Evolutionary conservation across 345 rosid genomes (phyloP).

Genomic region (Triadica sebifera): DNA sequence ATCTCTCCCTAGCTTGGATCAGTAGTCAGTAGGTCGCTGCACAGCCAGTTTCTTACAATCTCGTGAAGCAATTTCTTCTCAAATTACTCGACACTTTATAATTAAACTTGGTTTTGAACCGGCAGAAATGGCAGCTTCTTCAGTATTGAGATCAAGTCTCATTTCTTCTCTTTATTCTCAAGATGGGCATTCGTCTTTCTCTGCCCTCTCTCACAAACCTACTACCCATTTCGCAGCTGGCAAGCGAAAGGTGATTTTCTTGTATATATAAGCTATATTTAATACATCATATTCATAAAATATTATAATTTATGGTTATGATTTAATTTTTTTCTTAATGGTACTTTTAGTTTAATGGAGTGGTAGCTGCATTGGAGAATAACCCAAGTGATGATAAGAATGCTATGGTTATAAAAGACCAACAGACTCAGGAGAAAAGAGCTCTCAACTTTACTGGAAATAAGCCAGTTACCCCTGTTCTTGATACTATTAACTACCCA

Average conservation of each 20-base stretch:
- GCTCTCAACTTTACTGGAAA: constrained; percentile 31
- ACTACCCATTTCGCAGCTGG: neutral
- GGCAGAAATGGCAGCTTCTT: constrained; percentile 1
- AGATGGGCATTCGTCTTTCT: neutral
- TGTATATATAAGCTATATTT: too few species aligned
- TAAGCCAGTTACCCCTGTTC: constrained; percentile 40
- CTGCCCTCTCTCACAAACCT: neutral
- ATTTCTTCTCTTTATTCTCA: constrained; percentile 1
- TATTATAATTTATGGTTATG: too few species aligned
- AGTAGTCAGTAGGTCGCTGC: too few species aligned
- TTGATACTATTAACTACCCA: constrained; percentile 42
- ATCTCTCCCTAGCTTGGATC: neutral
- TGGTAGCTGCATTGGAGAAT: constrained; percentile 15
- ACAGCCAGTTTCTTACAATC: too few species aligned
- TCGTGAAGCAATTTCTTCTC: too few species aligned
- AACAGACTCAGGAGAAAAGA: constrained; percentile 9
- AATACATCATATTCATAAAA: too few species aligned
- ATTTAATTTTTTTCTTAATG: neutral
- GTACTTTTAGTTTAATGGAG: constrained; percentile 9
- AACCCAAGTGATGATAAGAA: constrained; percentile 3
- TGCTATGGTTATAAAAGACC: neutral
- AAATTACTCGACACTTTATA: too few species aligned
- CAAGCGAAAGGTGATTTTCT: constrained; percentile 13
- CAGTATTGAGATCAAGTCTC: constrained; percentile 15
- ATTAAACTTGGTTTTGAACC: too few species aligned